phyloP scores from a whole-genome alignment of 2,329 filamentous ascomycete genomes.

The Xylariales sp. region DNA sequence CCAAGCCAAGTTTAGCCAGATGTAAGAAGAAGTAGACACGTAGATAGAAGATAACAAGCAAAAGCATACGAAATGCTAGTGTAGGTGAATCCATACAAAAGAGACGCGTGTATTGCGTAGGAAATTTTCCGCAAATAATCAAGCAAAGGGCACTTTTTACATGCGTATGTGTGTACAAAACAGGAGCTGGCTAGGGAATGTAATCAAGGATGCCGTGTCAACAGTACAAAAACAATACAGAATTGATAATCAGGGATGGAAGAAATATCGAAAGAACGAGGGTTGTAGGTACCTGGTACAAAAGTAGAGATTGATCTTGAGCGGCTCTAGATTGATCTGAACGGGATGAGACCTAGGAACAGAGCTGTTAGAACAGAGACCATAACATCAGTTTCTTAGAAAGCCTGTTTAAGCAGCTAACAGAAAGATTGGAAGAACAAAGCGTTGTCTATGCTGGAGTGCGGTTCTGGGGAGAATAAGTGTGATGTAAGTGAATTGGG shows the following conservation, averaged over 20 bases:
- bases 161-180: background rate
- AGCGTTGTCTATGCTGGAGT: background rate
- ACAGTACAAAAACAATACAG: background rate
- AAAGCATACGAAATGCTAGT: background rate
- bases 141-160: too few species aligned
- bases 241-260: background rate
- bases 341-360: constrained; percentile 42
- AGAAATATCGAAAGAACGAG: background rate
- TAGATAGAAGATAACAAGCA: background rate
- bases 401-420: background rate
- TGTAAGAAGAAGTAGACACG: background rate
- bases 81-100: background rate
- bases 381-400: background rate
- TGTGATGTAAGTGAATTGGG: background rate
- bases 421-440: background rate
- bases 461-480: background rate
- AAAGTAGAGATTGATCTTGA: constrained; percentile 40
- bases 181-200: background rate
- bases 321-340: constrained; percentile 34
- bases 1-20: background rate
- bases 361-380: constrained; percentile 19
- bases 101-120: background rate
- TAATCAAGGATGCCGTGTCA: background rate
- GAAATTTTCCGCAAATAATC: too few species aligned
- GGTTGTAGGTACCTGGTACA: constrained; percentile 44